These are phyloP conservation scores for Suillus decipiens DNA, from an alignment of 768 basidiomycete genomes.

Conservation along the genomic window DNA sequence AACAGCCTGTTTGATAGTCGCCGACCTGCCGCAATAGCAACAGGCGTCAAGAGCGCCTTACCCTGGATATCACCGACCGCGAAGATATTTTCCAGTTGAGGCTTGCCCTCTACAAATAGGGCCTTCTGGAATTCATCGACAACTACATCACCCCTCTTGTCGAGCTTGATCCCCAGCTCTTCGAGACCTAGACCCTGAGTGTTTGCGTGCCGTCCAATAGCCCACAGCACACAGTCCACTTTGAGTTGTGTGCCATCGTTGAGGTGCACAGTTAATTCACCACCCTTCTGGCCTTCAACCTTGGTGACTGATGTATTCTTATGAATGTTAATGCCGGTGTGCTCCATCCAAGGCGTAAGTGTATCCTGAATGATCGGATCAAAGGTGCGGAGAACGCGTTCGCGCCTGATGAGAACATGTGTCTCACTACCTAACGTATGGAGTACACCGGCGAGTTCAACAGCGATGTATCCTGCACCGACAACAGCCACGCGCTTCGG, in stretches of 20 bases:
- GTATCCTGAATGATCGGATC: constrained; percentile 85
- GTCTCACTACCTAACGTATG: constrained; percentile 90
- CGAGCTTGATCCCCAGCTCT: constrained; percentile 70
- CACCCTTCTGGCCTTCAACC: constrained; percentile 74
- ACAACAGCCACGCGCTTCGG: constrained; percentile 93
- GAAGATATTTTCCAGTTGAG: constrained; percentile 42
- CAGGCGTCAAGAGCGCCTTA: constrained; percentile 91
- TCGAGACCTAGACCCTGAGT: constrained; percentile 81
- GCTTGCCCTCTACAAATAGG: constrained; percentile 47
- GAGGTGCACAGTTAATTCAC: constrained; percentile 73
- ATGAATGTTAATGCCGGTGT: constrained; percentile 91
- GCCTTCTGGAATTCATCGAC: constrained; percentile 94
- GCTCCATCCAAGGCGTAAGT: constrained; percentile 89
- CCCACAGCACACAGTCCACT: constrained; percentile 90
- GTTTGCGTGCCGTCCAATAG: constrained; percentile 85
- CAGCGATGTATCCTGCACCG: constrained; percentile 97
- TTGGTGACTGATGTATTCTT: constrained; percentile 72
- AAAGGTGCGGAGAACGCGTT: constrained; percentile 90
- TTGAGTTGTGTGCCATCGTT: constrained; percentile 76
- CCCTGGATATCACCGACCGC: constrained; percentile 94
- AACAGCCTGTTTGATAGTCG: constrained; percentile 88
- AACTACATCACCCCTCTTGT: constrained; percentile 79
- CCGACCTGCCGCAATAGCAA: constrained; percentile 95
- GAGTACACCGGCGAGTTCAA: constrained; percentile 95
- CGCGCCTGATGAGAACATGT: constrained; percentile 87